These are phyloP conservation scores for Metschnikowia cerradonensis DNA, from an alignment of 805 yeast genomes.

Conservation along the genomic window DNA sequence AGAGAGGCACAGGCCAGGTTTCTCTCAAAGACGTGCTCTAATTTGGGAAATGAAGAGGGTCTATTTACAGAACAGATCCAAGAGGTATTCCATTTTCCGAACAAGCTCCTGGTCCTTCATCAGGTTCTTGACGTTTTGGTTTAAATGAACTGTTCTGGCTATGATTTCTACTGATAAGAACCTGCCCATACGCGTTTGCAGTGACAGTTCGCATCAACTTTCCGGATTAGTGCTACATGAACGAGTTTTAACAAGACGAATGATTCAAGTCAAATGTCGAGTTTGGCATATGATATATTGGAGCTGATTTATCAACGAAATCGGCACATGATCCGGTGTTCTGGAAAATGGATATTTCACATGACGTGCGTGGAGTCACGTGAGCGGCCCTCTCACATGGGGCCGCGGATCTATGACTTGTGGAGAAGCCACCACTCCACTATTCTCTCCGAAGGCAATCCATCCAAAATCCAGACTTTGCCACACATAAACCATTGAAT, in stretches of 20 bases:
- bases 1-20: conserved; percentile 68
- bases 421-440: background rate
- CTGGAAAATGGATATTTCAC: background rate
- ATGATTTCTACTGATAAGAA: too few species aligned
- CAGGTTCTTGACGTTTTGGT: too few species aligned
- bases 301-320: too few species aligned
- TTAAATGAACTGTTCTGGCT: too few species aligned
- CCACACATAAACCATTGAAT: background rate
- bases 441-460: background rate
- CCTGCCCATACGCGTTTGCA: too few species aligned
- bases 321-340: too few species aligned
- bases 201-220: too few species aligned
- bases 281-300: too few species aligned
- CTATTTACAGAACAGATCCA: background rate
- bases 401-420: background rate
- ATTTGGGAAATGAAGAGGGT: background rate
- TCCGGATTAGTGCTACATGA: too few species aligned
- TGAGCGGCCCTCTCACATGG: background rate
- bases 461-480: background rate
- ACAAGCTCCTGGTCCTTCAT: background rate
- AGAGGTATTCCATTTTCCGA: background rate
- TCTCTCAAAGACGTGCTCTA: conserved; percentile 59
- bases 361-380: background rate
- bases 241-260: too few species aligned
- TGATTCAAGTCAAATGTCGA: too few species aligned